Evolutionary conservation across 164 flowering plant genomes (phyloP).

Genomic region (Piper longum): DNA sequence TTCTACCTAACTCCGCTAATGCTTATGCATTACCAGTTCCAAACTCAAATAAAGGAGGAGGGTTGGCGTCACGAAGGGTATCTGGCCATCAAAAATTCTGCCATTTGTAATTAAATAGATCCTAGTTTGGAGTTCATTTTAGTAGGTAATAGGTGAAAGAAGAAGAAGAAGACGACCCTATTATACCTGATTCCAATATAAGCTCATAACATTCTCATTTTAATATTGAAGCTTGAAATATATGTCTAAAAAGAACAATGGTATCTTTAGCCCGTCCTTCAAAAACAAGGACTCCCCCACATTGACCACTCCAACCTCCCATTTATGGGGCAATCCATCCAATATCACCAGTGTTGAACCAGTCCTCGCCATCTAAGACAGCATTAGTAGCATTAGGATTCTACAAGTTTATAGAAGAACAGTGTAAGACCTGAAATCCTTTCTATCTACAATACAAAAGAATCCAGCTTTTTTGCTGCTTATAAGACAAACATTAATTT

Average conservation of each 20-base stretch:
- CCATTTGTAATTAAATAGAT: too few species aligned
- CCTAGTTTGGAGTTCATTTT: too few species aligned
- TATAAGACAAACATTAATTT: too few species aligned
- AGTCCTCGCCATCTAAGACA: constrained; percentile 57
- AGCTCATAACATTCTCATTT: background rate
- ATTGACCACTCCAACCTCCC: constrained; percentile 57
- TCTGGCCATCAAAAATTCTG: too few species aligned
- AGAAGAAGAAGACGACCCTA: too few species aligned
- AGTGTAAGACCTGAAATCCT: too few species aligned
- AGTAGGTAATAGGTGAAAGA: too few species aligned
- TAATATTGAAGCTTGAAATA: background rate
- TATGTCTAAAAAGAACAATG: constrained; percentile 88
- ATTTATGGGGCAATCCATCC: constrained; percentile 93
- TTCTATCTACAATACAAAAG: background rate
- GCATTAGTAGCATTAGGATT: constrained; percentile 59
- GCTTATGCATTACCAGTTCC: too few species aligned
- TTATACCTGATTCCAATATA: too few species aligned
- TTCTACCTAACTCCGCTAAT: too few species aligned
- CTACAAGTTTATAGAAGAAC: constrained; percentile 17
- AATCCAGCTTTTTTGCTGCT: background rate
- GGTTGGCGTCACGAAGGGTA: too few species aligned
- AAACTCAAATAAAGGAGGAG: too few species aligned
- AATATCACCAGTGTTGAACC: constrained; percentile 85
- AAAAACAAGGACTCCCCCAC: constrained; percentile 77
- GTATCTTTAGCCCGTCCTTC: constrained; percentile 99